These are phyloP conservation scores for Tolypocladium ophioglossoides DNA, from an alignment of 2,329 filamentous ascomycete species.

Conservation along the genomic window DNA sequence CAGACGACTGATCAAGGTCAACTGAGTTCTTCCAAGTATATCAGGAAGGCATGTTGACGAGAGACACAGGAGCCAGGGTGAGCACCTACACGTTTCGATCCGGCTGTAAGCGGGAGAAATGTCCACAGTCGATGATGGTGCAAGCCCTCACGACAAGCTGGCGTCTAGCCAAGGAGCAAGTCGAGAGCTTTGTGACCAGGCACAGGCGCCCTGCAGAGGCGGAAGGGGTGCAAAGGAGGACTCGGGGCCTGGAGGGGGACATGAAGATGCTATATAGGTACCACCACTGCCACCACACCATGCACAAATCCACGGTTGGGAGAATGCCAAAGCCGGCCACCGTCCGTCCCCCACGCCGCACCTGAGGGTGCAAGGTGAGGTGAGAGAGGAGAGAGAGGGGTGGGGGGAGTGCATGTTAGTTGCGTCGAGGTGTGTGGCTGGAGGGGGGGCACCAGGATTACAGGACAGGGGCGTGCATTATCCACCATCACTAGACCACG, in stretches of 20 bases:
- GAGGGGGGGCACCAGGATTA: not conserved
- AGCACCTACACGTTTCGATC: not conserved
- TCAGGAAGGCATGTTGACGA: not conserved
- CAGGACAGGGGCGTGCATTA: not conserved
- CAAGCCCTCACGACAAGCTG: not conserved
- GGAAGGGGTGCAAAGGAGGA: not conserved
- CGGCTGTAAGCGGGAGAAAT: not conserved
- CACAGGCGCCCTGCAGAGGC: not conserved
- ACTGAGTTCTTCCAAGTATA: not conserved
- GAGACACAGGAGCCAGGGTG: not conserved
- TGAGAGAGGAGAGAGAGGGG: not conserved
- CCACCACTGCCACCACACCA: not conserved
- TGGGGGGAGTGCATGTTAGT: not conserved
- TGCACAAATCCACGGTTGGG: not conserved
- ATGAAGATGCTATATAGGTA: not conserved
- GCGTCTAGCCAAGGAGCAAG: not conserved
- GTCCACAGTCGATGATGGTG: not conserved
- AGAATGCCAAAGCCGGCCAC: not conserved
- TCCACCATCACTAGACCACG: not conserved
- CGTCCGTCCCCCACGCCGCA: not conserved
- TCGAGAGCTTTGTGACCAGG: not conserved
- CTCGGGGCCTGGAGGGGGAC: not conserved
- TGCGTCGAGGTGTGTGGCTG: not conserved
- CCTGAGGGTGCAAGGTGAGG: not conserved
- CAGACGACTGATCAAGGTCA: not conserved